A percentile compares a stretch with the other conserved stretches of the same genome.
Evolutionary conservation across 1,139 yeast genomes (phyloP).

Genomic region (Candida frijolesensis): DNA sequence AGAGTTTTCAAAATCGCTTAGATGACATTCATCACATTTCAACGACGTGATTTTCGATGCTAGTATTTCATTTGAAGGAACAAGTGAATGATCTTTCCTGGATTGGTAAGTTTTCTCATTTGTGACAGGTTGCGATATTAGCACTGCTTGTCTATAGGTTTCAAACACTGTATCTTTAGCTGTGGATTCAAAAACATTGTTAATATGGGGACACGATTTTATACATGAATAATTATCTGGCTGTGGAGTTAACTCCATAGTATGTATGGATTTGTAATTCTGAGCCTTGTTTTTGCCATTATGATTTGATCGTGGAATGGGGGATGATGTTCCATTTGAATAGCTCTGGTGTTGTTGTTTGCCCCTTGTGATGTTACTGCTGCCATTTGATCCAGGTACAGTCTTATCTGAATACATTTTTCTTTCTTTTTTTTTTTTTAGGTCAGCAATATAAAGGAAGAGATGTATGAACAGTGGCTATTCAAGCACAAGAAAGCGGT

Average conservation of each 20-base stretch:
- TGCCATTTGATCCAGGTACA: slow-evolving; percentile 8
- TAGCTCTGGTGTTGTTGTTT: not conserved
- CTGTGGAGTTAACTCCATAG: slow-evolving; percentile 12
- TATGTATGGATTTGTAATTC: not conserved
- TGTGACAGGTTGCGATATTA: slow-evolving; percentile 40
- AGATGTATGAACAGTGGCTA: not conserved
- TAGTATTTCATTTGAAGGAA: slow-evolving; percentile 32
- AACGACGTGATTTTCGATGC: slow-evolving; percentile 45
- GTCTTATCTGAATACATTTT: slow-evolving; percentile 4
- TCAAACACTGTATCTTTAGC: slow-evolving; percentile 58
- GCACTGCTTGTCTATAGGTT: slow-evolving; percentile 62
- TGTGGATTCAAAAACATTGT: slow-evolving; percentile 53
- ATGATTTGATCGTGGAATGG: too few species aligned
- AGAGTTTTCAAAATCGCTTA: slow-evolving; percentile 50
- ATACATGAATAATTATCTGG: slow-evolving; percentile 32
- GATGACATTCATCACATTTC: slow-evolving; percentile 52
- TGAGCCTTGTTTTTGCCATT: not conserved
- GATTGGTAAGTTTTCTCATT: slow-evolving; percentile 22
- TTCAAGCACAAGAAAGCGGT: too few species aligned
- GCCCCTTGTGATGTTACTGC: not conserved
- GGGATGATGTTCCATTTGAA: not conserved
- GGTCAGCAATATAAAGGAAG: not conserved
- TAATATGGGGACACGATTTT: slow-evolving; percentile 56
- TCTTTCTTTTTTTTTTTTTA: not conserved
- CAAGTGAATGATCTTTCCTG: slow-evolving; percentile 36